A percentile compares a stretch with the other conserved stretches of the same genome.
Conservation (phyloP, 805 yeast genomes). For the Brettanomyces anomalus region DNA sequence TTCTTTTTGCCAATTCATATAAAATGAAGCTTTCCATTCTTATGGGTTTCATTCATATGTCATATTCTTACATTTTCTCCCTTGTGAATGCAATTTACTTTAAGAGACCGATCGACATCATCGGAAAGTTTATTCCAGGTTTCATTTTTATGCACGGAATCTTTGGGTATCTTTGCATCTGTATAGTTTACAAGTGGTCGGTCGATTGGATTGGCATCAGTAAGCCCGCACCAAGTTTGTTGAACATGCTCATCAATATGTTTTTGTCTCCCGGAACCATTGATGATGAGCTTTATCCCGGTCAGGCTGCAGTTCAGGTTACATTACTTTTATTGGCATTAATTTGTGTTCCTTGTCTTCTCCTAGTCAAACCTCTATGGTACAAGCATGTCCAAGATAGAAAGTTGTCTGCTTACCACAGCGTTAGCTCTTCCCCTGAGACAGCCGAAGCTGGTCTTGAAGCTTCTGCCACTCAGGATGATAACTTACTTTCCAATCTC, state of each 20-base stretch:
- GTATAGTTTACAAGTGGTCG: constrained; percentile 89
- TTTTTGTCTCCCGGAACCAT: constrained; percentile 87
- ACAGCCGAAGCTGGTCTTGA: constrained; percentile 13
- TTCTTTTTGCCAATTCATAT: constrained; percentile 87
- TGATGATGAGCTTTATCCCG: constrained; percentile 69
- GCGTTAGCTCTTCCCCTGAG: constrained; percentile 31
- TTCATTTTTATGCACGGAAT: constrained; percentile 92
- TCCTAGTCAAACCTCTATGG: constrained; percentile 71
- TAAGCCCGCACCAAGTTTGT: constrained; percentile 81
- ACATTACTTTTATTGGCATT: constrained; percentile 67
- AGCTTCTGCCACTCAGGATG: constrained; percentile 8
- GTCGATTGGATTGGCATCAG: constrained; percentile 80
- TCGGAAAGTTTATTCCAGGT: constrained; percentile 94
- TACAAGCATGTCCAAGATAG: constrained; percentile 39
- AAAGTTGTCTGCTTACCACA: constrained; percentile 21
- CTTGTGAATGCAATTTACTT: constrained; percentile 68
- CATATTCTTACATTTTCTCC: constrained; percentile 80
- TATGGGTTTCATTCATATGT: constrained; percentile 93
- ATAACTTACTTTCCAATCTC: constrained; percentile 25
- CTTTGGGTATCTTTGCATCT: constrained; percentile 81
- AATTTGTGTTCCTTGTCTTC: constrained; percentile 86
- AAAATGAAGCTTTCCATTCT: constrained; percentile 94
- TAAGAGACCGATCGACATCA: constrained; percentile 65
- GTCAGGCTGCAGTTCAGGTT: constrained; percentile 73
- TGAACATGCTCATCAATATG: constrained; percentile 94